A percentile compares a stretch with the other conserved stretches of the same genome.
Conservation (phyloP, 495 filamentous ascomycete species). For the Lasiosphaeria ovina region DNA sequence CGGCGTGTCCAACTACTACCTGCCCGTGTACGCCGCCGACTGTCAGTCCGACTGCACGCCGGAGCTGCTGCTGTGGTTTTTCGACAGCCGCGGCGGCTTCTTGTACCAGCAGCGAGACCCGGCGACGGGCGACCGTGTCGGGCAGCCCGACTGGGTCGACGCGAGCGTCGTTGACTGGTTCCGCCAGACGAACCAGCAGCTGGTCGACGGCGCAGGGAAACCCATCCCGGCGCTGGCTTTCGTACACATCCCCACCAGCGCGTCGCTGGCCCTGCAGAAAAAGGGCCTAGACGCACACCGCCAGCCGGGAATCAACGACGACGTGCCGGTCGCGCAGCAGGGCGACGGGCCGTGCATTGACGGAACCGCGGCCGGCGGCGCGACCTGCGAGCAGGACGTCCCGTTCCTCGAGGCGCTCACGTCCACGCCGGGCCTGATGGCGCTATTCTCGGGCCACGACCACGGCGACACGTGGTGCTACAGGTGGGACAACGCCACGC, state of each 20-base stretch:
- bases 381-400: conserved; percentile 55
- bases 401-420: conserved; percentile 65
- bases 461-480: conserved; percentile 68
- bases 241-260: conserved; percentile 67
- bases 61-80: conserved; percentile 68
- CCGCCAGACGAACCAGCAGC: conserved; percentile 39
- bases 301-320: conserved; percentile 67
- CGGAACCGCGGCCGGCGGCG: conserved; percentile 42
- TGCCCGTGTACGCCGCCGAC: conserved; percentile 42
- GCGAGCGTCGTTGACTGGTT: conserved; percentile 61
- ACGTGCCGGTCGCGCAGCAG: conserved; percentile 51
- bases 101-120: conserved; percentile 47
- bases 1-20: conserved; percentile 71
- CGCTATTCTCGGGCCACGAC: conserved; percentile 67
- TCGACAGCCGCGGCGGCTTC: conserved; percentile 66
- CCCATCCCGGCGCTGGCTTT: conserved; percentile 65
- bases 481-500: conserved; percentile 36
- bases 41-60: conserved; percentile 29
- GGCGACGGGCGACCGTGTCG: conserved; percentile 24
- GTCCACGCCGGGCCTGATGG: conserved; percentile 56
- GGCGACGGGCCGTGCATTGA: conserved; percentile 50
- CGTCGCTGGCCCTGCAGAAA: conserved; percentile 54
- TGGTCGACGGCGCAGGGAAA: conserved; percentile 35
- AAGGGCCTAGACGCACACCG: conserved; percentile 35
- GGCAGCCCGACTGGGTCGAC: conserved; percentile 47